A percentile compares a stretch with the other conserved stretches of the same genome.
Evolutionary conservation across 768 basidiomycete genomes (phyloP).

Genomic region (Coprinellus micaceus): DNA sequence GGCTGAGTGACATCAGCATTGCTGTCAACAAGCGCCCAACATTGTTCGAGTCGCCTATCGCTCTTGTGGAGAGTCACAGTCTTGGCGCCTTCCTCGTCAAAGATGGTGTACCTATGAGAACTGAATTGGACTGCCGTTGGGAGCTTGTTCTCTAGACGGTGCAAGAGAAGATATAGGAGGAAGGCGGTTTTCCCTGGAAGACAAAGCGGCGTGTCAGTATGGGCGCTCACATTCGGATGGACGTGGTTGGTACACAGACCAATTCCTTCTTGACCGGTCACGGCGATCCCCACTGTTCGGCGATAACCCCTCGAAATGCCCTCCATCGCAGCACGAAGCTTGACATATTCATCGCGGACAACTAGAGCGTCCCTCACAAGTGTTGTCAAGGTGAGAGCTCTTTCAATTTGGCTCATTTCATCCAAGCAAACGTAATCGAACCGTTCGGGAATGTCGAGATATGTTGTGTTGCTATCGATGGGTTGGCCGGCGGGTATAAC

Average conservation of each 20-base stretch:
- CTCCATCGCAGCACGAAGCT: not conserved
- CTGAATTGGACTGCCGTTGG: not conserved
- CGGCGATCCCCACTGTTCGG: not conserved
- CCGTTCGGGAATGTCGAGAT: not conserved
- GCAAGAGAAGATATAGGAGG: constrained; percentile 34
- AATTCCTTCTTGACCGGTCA: not conserved
- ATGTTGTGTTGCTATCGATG: not conserved
- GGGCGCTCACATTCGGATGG: too few relatives aligned
- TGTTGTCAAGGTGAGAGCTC: not conserved
- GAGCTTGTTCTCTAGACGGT: not conserved
- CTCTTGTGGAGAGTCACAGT: not conserved
- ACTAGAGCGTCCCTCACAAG: not conserved
- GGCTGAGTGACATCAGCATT: not conserved
- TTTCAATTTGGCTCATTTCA: not conserved
- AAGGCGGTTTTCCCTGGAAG: constrained; percentile 18
- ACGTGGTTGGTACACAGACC: not conserved
- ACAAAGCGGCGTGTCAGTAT: not conserved
- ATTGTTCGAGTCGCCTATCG: not conserved
- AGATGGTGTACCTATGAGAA: not conserved
- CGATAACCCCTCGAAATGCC: not conserved
- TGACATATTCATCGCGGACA: not conserved
- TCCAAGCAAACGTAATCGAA: not conserved
- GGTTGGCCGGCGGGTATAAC: not conserved
- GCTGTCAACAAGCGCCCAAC: not conserved
- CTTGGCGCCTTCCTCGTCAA: not conserved